Percentiles rank a stretch among this genome's conserved stretches.
These are phyloP conservation scores for Daedaleopsis sinensis DNA, from an alignment of 768 basidiomycete species.

Conservation along the genomic window DNA sequence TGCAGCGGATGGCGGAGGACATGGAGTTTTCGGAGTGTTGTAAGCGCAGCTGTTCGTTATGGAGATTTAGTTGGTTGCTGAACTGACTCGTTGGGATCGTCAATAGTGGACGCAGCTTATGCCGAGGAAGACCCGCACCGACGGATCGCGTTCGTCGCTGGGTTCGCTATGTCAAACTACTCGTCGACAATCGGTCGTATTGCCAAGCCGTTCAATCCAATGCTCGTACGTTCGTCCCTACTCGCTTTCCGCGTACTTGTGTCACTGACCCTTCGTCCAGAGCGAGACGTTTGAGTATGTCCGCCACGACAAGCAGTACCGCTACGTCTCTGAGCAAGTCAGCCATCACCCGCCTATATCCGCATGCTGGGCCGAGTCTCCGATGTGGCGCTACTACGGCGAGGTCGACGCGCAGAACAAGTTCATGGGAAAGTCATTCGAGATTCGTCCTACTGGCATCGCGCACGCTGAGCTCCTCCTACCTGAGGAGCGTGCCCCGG, in stretches of 20 bases:
- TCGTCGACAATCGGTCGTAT: conserved; percentile 95
- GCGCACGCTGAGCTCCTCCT: conserved; percentile 86
- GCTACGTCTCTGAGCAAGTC: conserved; percentile 95
- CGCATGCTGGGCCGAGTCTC: conserved; percentile 93
- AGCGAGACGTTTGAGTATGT: conserved; percentile 97
- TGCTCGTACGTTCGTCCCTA: conserved; percentile 64
- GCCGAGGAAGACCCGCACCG: conserved; percentile 75
- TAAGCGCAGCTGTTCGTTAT: conserved; percentile 46
- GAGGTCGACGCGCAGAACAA: conserved; percentile 97
- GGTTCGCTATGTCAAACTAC: conserved; percentile 98
- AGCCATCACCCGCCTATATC: conserved; percentile 97
- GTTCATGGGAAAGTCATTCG: conserved; percentile 96
- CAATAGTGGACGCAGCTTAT: conserved; percentile 80
- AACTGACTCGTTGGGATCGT: not conserved
- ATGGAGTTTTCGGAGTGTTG: conserved; percentile 96
- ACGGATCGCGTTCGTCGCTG: conserved; percentile 90
- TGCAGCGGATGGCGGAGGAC: conserved; percentile 97
- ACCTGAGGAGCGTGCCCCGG: conserved; percentile 62
- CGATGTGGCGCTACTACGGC: conserved; percentile 88
- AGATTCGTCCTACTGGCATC: conserved; percentile 94
- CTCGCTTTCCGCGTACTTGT: not conserved
- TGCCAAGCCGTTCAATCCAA: conserved; percentile 96
- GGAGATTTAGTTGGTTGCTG: too few relatives aligned
- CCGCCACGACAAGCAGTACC: conserved; percentile 82
- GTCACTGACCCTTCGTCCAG: conserved; percentile 36